These are phyloP conservation scores for Spizellomyces punctatus DNA, from an alignment of 192 early-diverging fungal species.

Conservation along the genomic window DNA sequence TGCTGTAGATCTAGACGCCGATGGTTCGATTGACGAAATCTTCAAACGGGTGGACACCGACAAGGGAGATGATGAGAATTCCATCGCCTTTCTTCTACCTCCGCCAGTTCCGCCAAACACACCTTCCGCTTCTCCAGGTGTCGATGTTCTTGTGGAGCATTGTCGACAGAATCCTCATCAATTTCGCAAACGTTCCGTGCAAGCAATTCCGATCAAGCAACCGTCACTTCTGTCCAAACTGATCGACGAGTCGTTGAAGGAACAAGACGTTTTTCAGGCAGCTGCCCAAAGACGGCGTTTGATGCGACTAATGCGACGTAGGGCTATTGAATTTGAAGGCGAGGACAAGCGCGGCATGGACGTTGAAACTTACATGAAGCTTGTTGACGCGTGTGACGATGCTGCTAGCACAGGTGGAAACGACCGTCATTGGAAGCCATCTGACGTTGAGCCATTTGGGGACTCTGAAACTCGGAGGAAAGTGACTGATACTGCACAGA, in stretches of 20 bases:
- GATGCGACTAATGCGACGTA: constrained; percentile 13
- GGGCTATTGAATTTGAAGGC: constrained; percentile 14
- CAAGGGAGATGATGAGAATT: not conserved
- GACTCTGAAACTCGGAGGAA: constrained; percentile 9
- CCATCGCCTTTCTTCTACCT: constrained; percentile 1
- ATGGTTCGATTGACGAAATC: constrained; percentile 9
- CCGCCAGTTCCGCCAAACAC: constrained; percentile 14
- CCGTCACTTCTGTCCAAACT: constrained; percentile 14
- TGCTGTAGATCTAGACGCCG: constrained; percentile 10
- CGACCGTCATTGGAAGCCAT: not conserved
- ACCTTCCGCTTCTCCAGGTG: not conserved
- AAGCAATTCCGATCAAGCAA: not conserved
- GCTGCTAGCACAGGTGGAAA: not conserved
- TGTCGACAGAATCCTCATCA: not conserved
- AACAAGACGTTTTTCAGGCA: constrained; percentile 1
- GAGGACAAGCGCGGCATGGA: constrained; percentile 21
- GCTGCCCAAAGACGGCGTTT: constrained; percentile 9
- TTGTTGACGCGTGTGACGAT: constrained; percentile 20
- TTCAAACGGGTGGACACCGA: constrained; percentile 2
- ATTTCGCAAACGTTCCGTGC: constrained; percentile 16
- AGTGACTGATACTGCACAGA: constrained; percentile 20
- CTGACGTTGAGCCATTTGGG: not conserved
- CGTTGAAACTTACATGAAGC: constrained; percentile 25
- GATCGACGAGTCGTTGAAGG: constrained; percentile 8
- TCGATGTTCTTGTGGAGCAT: no score